Evolutionary conservation across 352 stramenopile species (phyloP).

Genomic region (Globisporangium rhizosaccharum): DNA sequence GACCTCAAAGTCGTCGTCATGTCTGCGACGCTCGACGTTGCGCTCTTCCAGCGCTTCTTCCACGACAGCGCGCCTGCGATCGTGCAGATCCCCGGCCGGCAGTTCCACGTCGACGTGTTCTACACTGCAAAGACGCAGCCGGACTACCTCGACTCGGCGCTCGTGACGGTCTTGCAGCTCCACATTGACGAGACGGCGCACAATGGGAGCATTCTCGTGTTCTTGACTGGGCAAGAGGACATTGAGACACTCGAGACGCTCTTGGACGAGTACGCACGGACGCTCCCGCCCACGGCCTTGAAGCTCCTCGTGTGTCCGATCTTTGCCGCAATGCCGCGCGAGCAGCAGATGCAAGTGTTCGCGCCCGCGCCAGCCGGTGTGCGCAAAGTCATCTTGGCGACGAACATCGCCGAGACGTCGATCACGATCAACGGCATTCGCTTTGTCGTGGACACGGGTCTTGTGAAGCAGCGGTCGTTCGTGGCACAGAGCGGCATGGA

Average conservation of each 20-base stretch:
- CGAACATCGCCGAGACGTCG: conserved; percentile 97
- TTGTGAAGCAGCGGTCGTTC: conserved; percentile 86
- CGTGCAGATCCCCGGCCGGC: conserved; percentile 83
- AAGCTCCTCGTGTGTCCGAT: conserved; percentile 92
- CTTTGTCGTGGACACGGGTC: conserved; percentile 82
- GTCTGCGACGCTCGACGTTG: conserved; percentile 96
- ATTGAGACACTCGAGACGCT: conserved; percentile 91
- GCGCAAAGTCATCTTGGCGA: conserved; percentile 92
- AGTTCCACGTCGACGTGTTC: conserved; percentile 89
- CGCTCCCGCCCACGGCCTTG: conserved; percentile 54
- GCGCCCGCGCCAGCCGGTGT: conserved; percentile 64
- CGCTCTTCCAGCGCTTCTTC: conserved; percentile 94
- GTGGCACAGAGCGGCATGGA: conserved; percentile 87
- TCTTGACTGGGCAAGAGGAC: conserved; percentile 94
- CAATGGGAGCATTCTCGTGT: conserved; percentile 91
- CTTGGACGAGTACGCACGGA: conserved; percentile 77
- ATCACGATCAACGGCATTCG: conserved; percentile 98
- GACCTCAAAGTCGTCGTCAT: conserved; percentile 96
- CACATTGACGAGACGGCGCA: conserved; percentile 70
- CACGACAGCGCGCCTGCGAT: conserved; percentile 70
- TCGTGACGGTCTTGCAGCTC: conserved; percentile 89
- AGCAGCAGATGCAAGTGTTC: conserved; percentile 95
- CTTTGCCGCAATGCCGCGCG: conserved; percentile 92
- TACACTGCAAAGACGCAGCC: conserved; percentile 85
- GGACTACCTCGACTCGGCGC: conserved; percentile 87